Percentiles rank a stretch among this genome's conserved stretches.
Conservation (phyloP, 306 rosid genomes). For the Pterocarpus macrocarpus region DNA sequence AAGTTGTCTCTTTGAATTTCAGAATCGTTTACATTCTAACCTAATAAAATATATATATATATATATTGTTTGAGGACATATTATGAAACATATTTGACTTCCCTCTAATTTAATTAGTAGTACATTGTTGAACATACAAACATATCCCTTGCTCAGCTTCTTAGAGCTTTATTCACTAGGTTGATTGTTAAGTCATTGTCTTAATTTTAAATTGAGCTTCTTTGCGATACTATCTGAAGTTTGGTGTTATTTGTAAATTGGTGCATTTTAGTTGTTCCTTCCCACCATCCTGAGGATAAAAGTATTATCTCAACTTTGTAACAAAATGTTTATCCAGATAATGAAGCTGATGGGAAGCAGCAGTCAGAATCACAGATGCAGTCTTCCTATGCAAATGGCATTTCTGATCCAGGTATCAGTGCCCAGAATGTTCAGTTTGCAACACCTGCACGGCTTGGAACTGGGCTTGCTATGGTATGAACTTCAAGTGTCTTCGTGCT, state of each 20-base stretch:
- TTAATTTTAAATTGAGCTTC: constrained; percentile 2
- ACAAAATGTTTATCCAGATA: constrained; percentile 60
- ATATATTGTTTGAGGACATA: background rate
- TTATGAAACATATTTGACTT: background rate
- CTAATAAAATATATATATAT: too few species aligned
- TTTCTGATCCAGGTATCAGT: constrained; percentile 59
- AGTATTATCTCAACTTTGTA: background rate
- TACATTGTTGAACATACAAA: background rate
- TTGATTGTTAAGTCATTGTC: background rate
- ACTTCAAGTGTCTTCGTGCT: constrained; percentile 40
- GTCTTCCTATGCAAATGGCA: constrained; percentile 63
- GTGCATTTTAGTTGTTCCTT: constrained; percentile 22
- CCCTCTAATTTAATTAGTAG: background rate
- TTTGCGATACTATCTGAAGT: constrained; percentile 19
- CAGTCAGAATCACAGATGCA: constrained; percentile 64
- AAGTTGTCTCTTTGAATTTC: background rate
- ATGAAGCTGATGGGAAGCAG: constrained; percentile 69
- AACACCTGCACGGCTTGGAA: constrained; percentile 67
- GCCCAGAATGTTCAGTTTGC: constrained; percentile 62
- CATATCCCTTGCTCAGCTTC: background rate
- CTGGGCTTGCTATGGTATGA: constrained; percentile 69
- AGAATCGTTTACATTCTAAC: too few species aligned
- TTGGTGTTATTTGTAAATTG: background rate
- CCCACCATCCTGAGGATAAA: background rate
- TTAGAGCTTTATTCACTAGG: background rate